A percentile compares a stretch with the other conserved stretches of the same genome.
phyloP scores from a whole-genome alignment of 257 asterid species.

The Lycium ferocissimum region DNA sequence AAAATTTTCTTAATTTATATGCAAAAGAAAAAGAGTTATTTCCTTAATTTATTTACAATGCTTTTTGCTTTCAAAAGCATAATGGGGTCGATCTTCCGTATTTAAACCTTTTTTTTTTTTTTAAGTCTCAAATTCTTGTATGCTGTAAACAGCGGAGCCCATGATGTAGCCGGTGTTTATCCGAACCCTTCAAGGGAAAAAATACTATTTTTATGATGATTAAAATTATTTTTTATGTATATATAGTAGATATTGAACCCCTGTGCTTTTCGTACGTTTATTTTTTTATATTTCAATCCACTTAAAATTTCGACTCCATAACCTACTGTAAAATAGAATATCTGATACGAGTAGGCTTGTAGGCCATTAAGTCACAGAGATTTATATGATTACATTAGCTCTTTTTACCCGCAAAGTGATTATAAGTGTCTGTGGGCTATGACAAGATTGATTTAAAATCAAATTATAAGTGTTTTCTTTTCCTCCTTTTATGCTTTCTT shows the following conservation, averaged over 20 bases:
- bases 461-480: constrained; percentile 3
- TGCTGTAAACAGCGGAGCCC: no score
- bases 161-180: no score
- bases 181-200: no score
- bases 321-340: not conserved
- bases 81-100: no score
- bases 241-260: no score
- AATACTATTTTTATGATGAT: no score
- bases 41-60: no score
- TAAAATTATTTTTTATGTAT: no score
- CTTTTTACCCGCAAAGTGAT: constrained; percentile 27
- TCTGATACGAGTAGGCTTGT: not conserved
- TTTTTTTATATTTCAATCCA: no score
- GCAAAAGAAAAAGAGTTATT: not conserved
- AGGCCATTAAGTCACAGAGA: not conserved
- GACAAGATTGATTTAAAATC: not conserved
- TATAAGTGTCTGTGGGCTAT: not conserved
- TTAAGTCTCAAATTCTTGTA: not conserved
- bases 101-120: not conserved
- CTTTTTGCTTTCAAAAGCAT: not conserved
- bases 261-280: no score
- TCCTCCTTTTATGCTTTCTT: constrained; percentile 1
- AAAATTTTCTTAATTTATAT: not conserved
- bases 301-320: no score
- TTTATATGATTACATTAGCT: constrained; percentile 6